phyloP scores from a whole-genome alignment of 768 basidiomycete genomes.

The Chalciporus sphaerocephalus region DNA sequence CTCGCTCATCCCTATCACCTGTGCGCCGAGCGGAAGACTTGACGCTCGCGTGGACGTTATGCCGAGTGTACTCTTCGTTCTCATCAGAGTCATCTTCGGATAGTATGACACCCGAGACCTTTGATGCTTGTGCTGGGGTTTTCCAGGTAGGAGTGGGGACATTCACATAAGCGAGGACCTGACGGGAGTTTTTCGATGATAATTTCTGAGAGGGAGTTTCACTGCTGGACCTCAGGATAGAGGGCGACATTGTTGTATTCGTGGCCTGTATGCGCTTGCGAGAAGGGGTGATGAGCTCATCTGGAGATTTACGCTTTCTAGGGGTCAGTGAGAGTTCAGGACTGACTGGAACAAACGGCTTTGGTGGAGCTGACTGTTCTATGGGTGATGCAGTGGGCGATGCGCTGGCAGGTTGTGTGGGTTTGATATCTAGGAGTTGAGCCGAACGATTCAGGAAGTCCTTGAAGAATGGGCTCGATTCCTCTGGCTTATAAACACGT shows the following conservation, averaged over 20 bases:
- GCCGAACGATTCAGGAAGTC: constrained; percentile 48
- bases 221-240: constrained; percentile 13
- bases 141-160: constrained; percentile 29
- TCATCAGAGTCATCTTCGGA: constrained; percentile 57
- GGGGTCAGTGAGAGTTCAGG: constrained; percentile 45
- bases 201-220: constrained; percentile 26
- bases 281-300: constrained; percentile 57
- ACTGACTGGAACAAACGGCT: constrained; percentile 5
- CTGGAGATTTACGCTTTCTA: constrained; percentile 64
- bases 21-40: constrained; percentile 56
- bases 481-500: constrained; percentile 45
- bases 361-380: constrained; percentile 13
- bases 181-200: constrained; percentile 30
- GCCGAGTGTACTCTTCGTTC: constrained; percentile 28
- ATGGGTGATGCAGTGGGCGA: constrained; percentile 17
- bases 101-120: constrained; percentile 37
- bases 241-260: constrained; percentile 9
- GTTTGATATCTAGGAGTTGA: constrained; percentile 40
- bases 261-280: constrained; percentile 50
- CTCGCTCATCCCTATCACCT: constrained; percentile 75
- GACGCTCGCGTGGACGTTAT: constrained; percentile 29
- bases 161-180: constrained; percentile 32
- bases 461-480: constrained; percentile 64
- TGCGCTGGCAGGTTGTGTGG: constrained; percentile 12
- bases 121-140: constrained; percentile 24